Conservation (phyloP, 495 filamentous ascomycete species). For the Penicillium herquei region DNA sequence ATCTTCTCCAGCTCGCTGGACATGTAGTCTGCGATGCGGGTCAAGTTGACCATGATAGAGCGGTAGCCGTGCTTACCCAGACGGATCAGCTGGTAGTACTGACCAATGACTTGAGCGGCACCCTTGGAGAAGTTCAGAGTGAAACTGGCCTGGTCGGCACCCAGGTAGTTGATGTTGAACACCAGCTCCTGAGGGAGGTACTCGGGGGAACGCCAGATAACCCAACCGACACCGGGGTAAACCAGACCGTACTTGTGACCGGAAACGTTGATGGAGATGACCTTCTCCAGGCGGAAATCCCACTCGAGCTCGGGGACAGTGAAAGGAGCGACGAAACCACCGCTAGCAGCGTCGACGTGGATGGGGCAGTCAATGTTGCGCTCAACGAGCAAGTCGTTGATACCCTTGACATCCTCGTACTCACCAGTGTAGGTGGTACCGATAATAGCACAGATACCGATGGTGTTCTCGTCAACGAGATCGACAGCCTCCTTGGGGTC, state of each 20-base stretch:
- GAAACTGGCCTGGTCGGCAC: constrained; percentile 92
- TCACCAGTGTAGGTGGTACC: constrained; percentile 95
- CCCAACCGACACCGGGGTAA: constrained; percentile 92
- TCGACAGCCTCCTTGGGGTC: constrained; percentile 80
- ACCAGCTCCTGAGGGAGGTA: constrained; percentile 86
- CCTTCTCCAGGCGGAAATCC: constrained; percentile 85
- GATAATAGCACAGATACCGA: constrained; percentile 85
- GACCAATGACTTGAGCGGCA: constrained; percentile 86
- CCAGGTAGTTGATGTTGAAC: constrained; percentile 97
- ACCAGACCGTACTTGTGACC: constrained; percentile 85
- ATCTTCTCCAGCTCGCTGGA: constrained; percentile 62
- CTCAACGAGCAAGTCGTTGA: constrained; percentile 78
- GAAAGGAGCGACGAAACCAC: constrained; percentile 89
- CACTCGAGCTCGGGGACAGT: constrained; percentile 75
- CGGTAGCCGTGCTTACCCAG: constrained; percentile 86
- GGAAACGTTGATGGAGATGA: constrained; percentile 88
- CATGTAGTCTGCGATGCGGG: constrained; percentile 79
- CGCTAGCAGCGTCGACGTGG: constrained; percentile 87
- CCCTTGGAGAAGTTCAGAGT: constrained; percentile 97
- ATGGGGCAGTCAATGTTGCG: constrained; percentile 74
- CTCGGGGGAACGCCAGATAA: constrained; percentile 80
- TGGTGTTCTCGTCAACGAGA: constrained; percentile 92
- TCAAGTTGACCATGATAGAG: constrained; percentile 84
- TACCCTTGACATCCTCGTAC: constrained; percentile 86
- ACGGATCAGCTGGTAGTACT: constrained; percentile 94